Evolutionary conservation across 345 rosid genomes (phyloP).

Genomic region (Rhizophora mangle): DNA sequence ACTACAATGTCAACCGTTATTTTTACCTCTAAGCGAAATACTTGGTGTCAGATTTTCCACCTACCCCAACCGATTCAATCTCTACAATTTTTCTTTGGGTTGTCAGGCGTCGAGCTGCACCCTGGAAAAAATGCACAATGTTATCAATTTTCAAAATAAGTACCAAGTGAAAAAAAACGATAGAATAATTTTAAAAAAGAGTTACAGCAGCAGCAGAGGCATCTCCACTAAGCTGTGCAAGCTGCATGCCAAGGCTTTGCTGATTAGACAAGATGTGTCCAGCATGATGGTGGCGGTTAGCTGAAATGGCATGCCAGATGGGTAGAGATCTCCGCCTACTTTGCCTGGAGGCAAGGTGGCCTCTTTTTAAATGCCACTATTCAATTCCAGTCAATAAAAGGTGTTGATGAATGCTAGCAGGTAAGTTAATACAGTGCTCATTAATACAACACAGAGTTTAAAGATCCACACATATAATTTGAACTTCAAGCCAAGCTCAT

Average conservation of each 20-base stretch:
- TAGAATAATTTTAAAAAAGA: not conserved
- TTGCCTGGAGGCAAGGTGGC: not conserved
- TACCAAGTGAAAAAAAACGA: not conserved
- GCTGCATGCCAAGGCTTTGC: slow-evolving; percentile 23
- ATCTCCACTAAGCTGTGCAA: slow-evolving; percentile 23
- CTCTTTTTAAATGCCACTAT: too few relatives aligned
- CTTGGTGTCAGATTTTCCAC: slow-evolving; percentile 53
- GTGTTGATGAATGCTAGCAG: too few relatives aligned
- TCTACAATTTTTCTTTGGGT: slow-evolving; percentile 42
- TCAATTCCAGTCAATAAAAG: too few relatives aligned
- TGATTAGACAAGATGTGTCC: slow-evolving; percentile 20
- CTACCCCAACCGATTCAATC: slow-evolving; percentile 72
- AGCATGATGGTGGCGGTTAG: slow-evolving; percentile 12
- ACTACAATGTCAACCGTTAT: not conserved
- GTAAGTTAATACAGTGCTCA: too few relatives aligned
- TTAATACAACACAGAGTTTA: not conserved
- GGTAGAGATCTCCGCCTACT: slow-evolving; percentile 14
- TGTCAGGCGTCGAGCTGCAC: slow-evolving; percentile 53
- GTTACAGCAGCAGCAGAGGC: slow-evolving; percentile 61
- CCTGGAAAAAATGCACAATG: slow-evolving; percentile 23
- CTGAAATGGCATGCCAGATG: slow-evolving; percentile 17
- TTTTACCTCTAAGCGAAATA: slow-evolving; percentile 66
- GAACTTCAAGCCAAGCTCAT: not conserved
- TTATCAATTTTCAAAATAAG: not conserved
- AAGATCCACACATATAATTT: not conserved